Conservation (phyloP, 768 basidiomycete species). For the Omphalotus guepiniiformis region DNA sequence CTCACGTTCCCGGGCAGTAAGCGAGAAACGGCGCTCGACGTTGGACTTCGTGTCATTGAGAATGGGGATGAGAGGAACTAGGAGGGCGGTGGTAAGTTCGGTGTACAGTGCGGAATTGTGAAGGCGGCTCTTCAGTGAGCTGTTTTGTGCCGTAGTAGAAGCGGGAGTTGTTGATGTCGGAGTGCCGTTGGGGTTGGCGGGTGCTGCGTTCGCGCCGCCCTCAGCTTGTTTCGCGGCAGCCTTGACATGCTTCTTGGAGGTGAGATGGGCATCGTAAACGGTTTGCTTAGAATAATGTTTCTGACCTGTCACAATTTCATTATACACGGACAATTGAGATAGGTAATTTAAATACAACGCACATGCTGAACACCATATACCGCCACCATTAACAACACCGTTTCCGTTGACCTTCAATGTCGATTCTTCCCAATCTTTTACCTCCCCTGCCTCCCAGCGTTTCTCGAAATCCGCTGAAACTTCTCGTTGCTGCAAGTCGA, state of each 20-base stretch:
- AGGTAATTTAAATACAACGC: conserved; percentile 31
- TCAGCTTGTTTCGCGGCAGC: conserved; percentile 70
- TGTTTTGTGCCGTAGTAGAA: conserved; percentile 24
- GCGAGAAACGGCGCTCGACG: conserved; percentile 92
- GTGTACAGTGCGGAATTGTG: conserved; percentile 69
- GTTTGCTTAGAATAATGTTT: conserved; percentile 96
- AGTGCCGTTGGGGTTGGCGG: conserved; percentile 56
- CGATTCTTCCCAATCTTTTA: conserved; percentile 73
- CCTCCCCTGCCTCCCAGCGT: conserved; percentile 75
- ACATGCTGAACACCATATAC: conserved; percentile 96
- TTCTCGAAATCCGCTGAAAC: conserved; percentile 67
- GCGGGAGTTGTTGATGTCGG: conserved; percentile 28
- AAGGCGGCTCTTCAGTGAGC: conserved; percentile 41
- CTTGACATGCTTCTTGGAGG: conserved; percentile 94
- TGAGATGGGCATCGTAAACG: conserved; percentile 94
- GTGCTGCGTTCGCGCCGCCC: conserved; percentile 33
- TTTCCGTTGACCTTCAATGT: conserved; percentile 39
- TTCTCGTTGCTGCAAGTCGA: conserved; percentile 61
- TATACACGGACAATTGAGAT: conserved; percentile 8
- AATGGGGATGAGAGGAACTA: conserved; percentile 57
- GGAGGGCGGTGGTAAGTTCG: conserved; percentile 62
- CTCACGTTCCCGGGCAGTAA: conserved; percentile 97
- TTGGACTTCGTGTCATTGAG: conserved; percentile 92
- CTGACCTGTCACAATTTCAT: conserved; percentile 56
- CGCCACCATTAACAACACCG: conserved; percentile 35